These are phyloP conservation scores for Taphrina sp. DNA, from an alignment of 1,139 yeast genomes.

Conservation along the genomic window DNA sequence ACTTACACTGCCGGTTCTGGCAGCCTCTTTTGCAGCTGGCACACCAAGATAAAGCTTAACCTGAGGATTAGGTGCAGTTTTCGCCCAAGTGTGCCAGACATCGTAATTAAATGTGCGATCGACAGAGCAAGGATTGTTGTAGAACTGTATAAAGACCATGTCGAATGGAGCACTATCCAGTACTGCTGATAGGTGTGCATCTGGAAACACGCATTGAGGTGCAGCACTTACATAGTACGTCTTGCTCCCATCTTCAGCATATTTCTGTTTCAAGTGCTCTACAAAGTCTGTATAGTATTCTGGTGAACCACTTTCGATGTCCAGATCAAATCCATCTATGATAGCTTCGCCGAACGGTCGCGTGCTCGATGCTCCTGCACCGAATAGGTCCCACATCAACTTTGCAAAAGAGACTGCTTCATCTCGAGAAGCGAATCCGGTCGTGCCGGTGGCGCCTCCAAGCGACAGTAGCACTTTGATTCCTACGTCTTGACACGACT, in stretches of 20 bases:
- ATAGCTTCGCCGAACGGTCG: slow-evolving; percentile 78
- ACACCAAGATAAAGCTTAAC: slow-evolving; percentile 66
- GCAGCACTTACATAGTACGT: slow-evolving; percentile 82
- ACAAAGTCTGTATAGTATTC: slow-evolving; percentile 58
- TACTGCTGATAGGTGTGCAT: slow-evolving; percentile 71
- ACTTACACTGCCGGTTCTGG: slow-evolving; percentile 41
- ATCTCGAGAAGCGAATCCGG: slow-evolving; percentile 64
- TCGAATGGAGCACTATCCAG: slow-evolving; percentile 64
- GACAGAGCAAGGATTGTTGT: slow-evolving; percentile 9
- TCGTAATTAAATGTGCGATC: slow-evolving; percentile 66
- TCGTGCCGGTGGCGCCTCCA: slow-evolving; percentile 82
- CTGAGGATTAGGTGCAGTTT: slow-evolving; percentile 62
- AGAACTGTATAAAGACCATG: slow-evolving; percentile 62
- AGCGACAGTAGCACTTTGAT: slow-evolving; percentile 74
- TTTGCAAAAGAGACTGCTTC: slow-evolving; percentile 69
- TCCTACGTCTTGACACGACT: slow-evolving; percentile 76
- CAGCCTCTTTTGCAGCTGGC: slow-evolving; percentile 68
- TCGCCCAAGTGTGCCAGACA: slow-evolving; percentile 74
- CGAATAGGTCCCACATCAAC: slow-evolving; percentile 80
- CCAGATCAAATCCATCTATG: slow-evolving; percentile 71
- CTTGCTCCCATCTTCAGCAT: slow-evolving; percentile 47
- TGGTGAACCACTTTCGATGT: slow-evolving; percentile 57
- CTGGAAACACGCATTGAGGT: slow-evolving; percentile 94
- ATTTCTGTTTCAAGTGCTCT: slow-evolving; percentile 55
- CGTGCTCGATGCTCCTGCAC: slow-evolving; percentile 57